Conservation (phyloP, 805 yeast genomes). For the Pichia eremophila region DNA sequence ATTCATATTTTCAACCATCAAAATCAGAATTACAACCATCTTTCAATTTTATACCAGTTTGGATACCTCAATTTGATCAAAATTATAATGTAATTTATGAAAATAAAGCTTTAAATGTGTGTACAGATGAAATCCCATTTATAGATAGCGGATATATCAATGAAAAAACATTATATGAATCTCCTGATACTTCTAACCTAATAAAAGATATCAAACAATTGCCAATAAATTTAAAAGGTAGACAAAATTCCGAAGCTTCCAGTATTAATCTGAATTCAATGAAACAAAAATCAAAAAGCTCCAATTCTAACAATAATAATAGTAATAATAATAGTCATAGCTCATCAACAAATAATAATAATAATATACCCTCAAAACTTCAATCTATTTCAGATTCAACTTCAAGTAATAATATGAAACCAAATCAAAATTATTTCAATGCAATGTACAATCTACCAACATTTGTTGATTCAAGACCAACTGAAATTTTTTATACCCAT, state of each 20-base stretch:
- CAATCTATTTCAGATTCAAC: not conserved
- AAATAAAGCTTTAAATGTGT: slow-evolving; percentile 50
- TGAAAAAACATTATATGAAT: slow-evolving; percentile 24
- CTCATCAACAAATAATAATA: not conserved
- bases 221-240: slow-evolving; percentile 16
- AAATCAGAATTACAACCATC: slow-evolving; percentile 17
- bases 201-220: slow-evolving; percentile 17
- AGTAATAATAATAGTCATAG: too few relatives aligned
- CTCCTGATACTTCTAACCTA: slow-evolving; percentile 17
- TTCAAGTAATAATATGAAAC: not conserved
- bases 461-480: not conserved
- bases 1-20: slow-evolving; percentile 17
- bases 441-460: slow-evolving; percentile 1
- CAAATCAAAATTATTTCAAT: not conserved
- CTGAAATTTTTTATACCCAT: slow-evolving; percentile 40
- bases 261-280: not conserved
- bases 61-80: slow-evolving; percentile 55
- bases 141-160: slow-evolving; percentile 30
- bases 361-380: not conserved
- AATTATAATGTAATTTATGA: slow-evolving; percentile 49
- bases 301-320: too few relatives aligned
- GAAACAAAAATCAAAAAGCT: not conserved
- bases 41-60: slow-evolving; percentile 32
- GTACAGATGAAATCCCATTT: slow-evolving; percentile 51
- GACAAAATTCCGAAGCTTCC: not conserved